Conservation (phyloP, 768 basidiomycete species). For the Rhizopogon roseolus region DNA sequence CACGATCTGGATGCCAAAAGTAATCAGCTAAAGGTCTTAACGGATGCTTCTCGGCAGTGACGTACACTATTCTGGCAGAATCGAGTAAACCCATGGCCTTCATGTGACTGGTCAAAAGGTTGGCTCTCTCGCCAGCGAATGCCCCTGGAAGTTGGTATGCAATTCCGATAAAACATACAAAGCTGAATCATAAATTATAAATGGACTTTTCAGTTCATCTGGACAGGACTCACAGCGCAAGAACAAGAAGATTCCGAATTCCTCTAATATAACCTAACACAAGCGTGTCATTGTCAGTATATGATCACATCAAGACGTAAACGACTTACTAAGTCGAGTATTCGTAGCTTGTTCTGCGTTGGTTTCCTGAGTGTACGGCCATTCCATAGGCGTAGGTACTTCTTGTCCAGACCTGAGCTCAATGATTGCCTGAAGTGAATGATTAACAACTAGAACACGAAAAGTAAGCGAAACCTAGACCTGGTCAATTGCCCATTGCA, state of each 20-base stretch:
- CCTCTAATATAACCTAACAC: constrained; percentile 56
- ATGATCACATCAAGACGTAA: background rate
- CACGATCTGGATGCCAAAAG: constrained; percentile 36
- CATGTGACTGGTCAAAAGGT: constrained; percentile 63
- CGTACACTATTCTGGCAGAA: constrained; percentile 59
- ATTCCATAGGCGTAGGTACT: constrained; percentile 58
- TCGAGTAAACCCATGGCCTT: constrained; percentile 78
- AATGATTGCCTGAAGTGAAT: constrained; percentile 55
- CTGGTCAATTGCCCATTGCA: constrained; percentile 76
- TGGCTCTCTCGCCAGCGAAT: constrained; percentile 61
- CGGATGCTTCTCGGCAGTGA: background rate
- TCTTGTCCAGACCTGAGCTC: constrained; percentile 56
- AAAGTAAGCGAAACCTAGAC: constrained; percentile 15
- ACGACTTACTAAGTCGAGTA: constrained; percentile 50
- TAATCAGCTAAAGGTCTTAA: constrained; percentile 1
- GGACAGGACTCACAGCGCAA: constrained; percentile 50
- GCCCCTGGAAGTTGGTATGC: constrained; percentile 76
- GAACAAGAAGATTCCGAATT: constrained; percentile 54
- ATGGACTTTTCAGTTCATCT: background rate
- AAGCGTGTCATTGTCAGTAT: constrained; percentile 4
- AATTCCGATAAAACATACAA: constrained; percentile 68
- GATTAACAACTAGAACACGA: background rate
- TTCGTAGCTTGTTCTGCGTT: constrained; percentile 55
- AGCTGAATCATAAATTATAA: constrained; percentile 32
- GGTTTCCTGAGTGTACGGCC: constrained; percentile 68